These are phyloP conservation scores for Ascochyta rabiei DNA, from an alignment of 2,329 filamentous ascomycete species.

Conservation along the genomic window DNA sequence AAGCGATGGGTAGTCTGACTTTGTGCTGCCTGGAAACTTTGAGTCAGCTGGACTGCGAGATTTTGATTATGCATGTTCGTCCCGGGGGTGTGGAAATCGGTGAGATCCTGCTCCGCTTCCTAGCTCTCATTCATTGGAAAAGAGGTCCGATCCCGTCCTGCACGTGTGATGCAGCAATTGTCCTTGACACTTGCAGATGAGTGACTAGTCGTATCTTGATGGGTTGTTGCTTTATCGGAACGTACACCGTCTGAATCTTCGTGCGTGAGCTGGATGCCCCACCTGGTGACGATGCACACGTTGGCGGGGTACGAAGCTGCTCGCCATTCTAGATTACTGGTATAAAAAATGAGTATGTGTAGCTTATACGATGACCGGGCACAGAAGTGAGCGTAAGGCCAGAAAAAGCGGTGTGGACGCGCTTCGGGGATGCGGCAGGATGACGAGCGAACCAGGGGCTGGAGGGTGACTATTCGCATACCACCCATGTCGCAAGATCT, in stretches of 20 bases:
- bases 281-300: no score
- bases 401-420: conserved; percentile 31
- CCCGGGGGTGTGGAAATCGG: conserved; percentile 3
- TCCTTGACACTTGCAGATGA: not conserved
- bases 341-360: not conserved
- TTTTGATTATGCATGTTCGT: not conserved
- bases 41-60: conserved; percentile 2
- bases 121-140: not conserved
- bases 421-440: conserved; percentile 28
- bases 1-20: not conserved
- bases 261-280: no score
- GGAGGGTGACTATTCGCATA: not conserved
- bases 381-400: not conserved
- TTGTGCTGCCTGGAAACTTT: not conserved
- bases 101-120: not conserved
- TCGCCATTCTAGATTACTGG: not conserved
- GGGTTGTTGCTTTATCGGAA: not conserved
- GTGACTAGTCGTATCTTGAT: not conserved
- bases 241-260: not conserved
- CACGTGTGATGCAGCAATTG: not conserved
- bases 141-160: not conserved
- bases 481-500: not conserved
- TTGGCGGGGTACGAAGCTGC: not conserved
- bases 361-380: not conserved
- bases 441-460: conserved; percentile 6